These are phyloP conservation scores for Fusarium stilboides DNA, from an alignment of 2,329 filamentous ascomycete species.

Conservation along the genomic window DNA sequence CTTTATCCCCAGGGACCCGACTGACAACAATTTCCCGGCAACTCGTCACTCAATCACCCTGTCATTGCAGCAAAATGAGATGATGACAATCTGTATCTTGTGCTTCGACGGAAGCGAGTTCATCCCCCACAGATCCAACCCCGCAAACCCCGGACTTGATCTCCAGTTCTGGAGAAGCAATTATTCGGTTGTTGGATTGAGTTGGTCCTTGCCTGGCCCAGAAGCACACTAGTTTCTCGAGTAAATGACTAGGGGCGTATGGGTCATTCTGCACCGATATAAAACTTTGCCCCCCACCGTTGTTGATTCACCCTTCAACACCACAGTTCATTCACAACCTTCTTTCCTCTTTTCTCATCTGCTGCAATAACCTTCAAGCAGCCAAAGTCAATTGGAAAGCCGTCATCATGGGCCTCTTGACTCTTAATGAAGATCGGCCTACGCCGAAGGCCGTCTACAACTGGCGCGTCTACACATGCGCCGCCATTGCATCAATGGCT, in stretches of 20 bases:
- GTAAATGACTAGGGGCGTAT: constrained; percentile 20
- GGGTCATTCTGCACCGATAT: constrained; percentile 35
- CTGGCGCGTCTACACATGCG: constrained; percentile 71
- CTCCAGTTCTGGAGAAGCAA: constrained; percentile 39
- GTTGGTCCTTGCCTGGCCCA: constrained; percentile 11
- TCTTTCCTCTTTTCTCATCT: constrained; percentile 20
- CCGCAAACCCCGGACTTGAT: constrained; percentile 50
- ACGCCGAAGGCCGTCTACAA: constrained; percentile 73
- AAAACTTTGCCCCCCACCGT: constrained; percentile 44
- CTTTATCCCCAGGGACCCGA: constrained; percentile 37
- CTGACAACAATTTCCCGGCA: constrained; percentile 6
- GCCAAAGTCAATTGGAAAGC: neutral
- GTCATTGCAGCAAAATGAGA: constrained; percentile 16
- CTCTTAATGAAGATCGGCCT: constrained; percentile 69
- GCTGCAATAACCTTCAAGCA: constrained; percentile 5
- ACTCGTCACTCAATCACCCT: neutral
- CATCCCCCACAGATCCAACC: constrained; percentile 50
- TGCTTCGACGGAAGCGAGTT: constrained; percentile 47
- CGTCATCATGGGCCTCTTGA: constrained; percentile 62
- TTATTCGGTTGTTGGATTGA: constrained; percentile 25
- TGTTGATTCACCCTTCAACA: constrained; percentile 12
- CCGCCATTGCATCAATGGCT: constrained; percentile 69
- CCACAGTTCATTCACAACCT: constrained; percentile 30
- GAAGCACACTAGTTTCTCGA: constrained; percentile 24
- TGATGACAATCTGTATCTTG: constrained; percentile 37